Evolutionary conservation across 208 protist species (phyloP), one percentile per base, ranked within the genome.

Genomic region (Wallacemonas sp.): DNA sequence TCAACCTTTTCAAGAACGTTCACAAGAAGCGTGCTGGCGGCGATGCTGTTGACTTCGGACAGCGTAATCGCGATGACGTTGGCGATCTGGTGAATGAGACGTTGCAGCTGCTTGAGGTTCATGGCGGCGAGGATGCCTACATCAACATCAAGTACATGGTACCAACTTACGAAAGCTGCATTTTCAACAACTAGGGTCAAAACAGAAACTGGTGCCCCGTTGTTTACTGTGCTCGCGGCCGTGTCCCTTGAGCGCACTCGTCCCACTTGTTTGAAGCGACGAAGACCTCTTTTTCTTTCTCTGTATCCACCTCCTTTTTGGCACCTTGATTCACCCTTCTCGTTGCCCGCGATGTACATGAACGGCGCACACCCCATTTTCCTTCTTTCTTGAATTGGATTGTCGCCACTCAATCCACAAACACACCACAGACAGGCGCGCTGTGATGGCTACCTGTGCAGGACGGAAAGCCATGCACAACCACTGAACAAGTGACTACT

Each of bases 21-120:
- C 98, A 99, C 75, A 90, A 91, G 76, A 86, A 84, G 36, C 71
- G 80, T 21, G 87, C 83, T 48, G 61, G 85, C 52, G 95, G 97
- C 10, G 98, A 99, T 74, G 76, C 66, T 2, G 98, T 99, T 63
- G 98, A 99, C 71, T 99, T 98, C 83, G 79, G 83, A 4, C 98
- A 99, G 75, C 81, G 93, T 36, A 99, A 99, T 64, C 85, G 96
- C 41, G 83, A 93, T 32, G 98, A 99, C 63, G 75, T 99, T 24
- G 98, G 97, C 3, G 98, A 99, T 65, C 78, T 99, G 50, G 98
- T 99, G 41, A 81, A 99, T 55, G 98, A 99, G 81, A 99, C 98
- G 60, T 87, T 99, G 37, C 87, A 96, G 60, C 64, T 96, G 68
- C 76, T 96, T 26, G 95, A 98, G 73, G 65, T 91, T 46, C 87